Evolutionary conservation across 495 filamentous ascomycete genomes (phyloP).

Genomic region (Neurospora intermedia): DNA sequence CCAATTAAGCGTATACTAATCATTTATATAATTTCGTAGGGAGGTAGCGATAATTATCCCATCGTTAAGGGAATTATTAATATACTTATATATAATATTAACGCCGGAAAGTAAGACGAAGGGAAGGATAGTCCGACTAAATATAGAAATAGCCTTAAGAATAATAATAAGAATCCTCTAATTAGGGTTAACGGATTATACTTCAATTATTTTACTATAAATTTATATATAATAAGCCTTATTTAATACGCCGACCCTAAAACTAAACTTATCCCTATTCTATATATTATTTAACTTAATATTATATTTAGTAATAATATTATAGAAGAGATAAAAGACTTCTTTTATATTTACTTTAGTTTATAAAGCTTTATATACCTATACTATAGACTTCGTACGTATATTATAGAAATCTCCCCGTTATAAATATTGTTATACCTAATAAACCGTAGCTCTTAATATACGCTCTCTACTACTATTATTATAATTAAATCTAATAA

Average conservation of each 20-base stretch:
- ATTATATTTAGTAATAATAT: neutral
- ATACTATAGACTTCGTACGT: too few species aligned
- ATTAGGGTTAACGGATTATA: neutral
- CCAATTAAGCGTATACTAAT: neutral
- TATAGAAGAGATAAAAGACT: neutral
- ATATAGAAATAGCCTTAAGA: neutral
- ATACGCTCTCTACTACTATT: too few species aligned
- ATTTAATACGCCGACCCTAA: neutral
- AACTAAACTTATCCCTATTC: neutral
- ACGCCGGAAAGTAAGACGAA: neutral
- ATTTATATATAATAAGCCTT: neutral
- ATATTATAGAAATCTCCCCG: too few species aligned
- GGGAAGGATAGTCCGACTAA: neutral
- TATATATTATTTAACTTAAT: neutral
- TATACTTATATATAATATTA: neutral
- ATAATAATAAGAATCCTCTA: neutral
- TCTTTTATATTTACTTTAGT: fast-evolving
- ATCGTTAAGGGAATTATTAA: neutral
- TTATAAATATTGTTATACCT: too few species aligned
- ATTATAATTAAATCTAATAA: too few species aligned
- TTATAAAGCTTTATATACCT: too few species aligned
- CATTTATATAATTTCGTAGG: neutral
- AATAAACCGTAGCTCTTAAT: too few species aligned
- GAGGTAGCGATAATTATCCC: neutral
- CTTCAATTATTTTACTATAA: neutral